phyloP scores from a whole-genome alignment of 2,329 filamentous ascomycete genomes.

The Hymenoscyphus fraxineus region DNA sequence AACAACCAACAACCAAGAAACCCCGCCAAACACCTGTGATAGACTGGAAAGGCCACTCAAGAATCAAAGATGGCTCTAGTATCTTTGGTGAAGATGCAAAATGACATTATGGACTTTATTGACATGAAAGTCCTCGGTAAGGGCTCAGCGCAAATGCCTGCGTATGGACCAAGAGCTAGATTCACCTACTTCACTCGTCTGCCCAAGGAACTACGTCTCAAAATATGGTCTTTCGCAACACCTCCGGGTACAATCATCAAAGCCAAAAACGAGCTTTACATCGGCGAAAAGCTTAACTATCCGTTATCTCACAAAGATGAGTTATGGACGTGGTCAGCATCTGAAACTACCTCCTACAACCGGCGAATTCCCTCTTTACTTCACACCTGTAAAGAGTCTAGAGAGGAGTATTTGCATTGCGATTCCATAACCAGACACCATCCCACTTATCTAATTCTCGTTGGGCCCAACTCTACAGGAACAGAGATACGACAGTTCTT shows the following conservation, averaged over 20 bases:
- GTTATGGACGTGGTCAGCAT: background rate
- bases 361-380: background rate
- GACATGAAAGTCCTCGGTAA: background rate
- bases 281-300: background rate
- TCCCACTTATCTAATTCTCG: background rate
- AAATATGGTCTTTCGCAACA: background rate
- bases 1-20: too few relatives aligned
- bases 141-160: background rate
- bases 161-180: background rate
- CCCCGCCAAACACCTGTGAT: too few relatives aligned
- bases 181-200: background rate
- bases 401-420: background rate
- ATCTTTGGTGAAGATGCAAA: background rate
- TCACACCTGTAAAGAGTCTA: background rate
- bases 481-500: background rate
- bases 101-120: background rate
- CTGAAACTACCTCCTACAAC: too few relatives aligned
- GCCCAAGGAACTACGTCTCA: background rate
- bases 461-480: background rate
- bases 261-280: background rate
- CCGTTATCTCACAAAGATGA: background rate
- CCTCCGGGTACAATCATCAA: background rate
- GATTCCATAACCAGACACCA: background rate
- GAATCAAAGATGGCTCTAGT: too few relatives aligned
- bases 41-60: too few relatives aligned